Evolutionary conservation across 352 stramenopile genomes (phyloP).

Genomic region (Globisporangium paroecandrum): DNA sequence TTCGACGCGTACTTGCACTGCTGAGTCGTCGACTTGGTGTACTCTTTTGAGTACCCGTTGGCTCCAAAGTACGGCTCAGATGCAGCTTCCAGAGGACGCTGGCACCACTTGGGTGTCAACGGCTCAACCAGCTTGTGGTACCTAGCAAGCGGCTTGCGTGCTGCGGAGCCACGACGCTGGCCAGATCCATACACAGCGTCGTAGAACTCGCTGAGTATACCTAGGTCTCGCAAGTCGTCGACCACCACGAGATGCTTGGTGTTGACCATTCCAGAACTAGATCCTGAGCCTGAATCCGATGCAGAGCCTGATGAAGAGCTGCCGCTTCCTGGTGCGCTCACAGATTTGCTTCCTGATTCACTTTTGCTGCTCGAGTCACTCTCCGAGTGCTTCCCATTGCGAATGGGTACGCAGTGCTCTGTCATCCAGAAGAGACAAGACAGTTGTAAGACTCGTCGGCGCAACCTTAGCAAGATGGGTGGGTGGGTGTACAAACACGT

Average conservation of each 20-base stretch:
- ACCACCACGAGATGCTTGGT: not conserved
- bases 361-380: not conserved
- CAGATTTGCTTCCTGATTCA: not conserved
- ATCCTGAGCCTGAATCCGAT: not conserved
- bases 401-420: constrained; percentile 18
- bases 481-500: constrained; percentile 14
- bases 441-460: not conserved
- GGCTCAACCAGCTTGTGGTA: not conserved
- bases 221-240: not conserved
- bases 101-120: not conserved
- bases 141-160: not conserved
- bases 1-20: constrained; percentile 2
- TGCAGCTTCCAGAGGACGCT: not conserved
- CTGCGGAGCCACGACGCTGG: too few relatives aligned
- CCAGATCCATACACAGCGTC: not conserved
- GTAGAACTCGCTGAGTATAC: not conserved
- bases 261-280: not conserved
- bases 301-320: not conserved
- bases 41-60: not conserved
- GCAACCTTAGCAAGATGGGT: not conserved
- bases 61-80: not conserved
- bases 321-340: not conserved
- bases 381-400: not conserved
- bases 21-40: constrained; percentile 3
- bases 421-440: not conserved